These are phyloP conservation scores for Globisporangium canariense DNA, from an alignment of 352 stramenopile genomes.

Conservation along the genomic window DNA sequence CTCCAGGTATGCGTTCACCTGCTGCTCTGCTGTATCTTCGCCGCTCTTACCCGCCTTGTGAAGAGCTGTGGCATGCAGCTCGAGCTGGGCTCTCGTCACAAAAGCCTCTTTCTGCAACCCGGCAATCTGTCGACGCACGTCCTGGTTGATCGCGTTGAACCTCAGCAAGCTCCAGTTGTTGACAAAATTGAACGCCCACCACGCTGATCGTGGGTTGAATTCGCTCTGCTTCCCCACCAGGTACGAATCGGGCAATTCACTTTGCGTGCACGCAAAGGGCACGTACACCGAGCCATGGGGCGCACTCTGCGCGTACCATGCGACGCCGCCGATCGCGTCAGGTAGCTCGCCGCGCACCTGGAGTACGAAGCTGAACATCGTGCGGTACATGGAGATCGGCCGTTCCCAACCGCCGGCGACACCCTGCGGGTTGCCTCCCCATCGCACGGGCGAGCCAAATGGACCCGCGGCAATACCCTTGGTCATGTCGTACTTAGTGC, in stretches of 20 bases:
- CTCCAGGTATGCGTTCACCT: constrained; percentile 31
- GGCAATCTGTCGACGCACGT: constrained; percentile 39
- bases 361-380: constrained; percentile 79
- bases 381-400: constrained; percentile 91
- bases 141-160: constrained; percentile 64
- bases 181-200: constrained; percentile 87
- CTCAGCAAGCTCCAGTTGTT: constrained; percentile 84
- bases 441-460: constrained; percentile 88
- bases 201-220: constrained; percentile 64
- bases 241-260: constrained; percentile 49
- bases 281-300: constrained; percentile 75
- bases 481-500: constrained; percentile 85
- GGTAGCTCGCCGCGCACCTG: constrained; percentile 36
- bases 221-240: constrained; percentile 61
- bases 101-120: constrained; percentile 43
- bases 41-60: constrained; percentile 1
- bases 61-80: constrained; percentile 13
- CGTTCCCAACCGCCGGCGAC: constrained; percentile 81
- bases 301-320: constrained; percentile 64
- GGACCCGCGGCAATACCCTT: constrained; percentile 85
- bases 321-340: constrained; percentile 45
- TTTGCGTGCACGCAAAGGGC: constrained; percentile 61
- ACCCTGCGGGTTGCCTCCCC: constrained; percentile 45
- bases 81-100: constrained; percentile 10
- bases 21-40: neutral